Percentiles rank a stretch among this genome's conserved stretches.
phyloP scores from a whole-genome alignment of 306 rosid genomes.

The Quercus mongolica region DNA sequence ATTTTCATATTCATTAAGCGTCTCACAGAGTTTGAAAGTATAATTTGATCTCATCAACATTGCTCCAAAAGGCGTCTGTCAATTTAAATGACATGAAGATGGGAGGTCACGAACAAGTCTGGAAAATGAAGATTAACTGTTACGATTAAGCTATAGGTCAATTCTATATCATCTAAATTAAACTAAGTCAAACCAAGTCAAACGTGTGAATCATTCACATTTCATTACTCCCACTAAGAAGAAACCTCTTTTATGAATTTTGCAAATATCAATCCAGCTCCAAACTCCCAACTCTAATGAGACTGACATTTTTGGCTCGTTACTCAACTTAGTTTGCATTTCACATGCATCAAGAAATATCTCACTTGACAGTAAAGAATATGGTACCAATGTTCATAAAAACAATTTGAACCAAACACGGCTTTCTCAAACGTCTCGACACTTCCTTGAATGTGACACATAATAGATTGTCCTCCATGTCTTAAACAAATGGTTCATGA shows the following conservation, averaged over 20 bases:
- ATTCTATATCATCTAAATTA: neutral
- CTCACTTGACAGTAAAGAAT: neutral
- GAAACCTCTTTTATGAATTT: neutral
- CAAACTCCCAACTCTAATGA: neutral
- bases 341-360: no score
- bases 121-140: constrained; percentile 5
- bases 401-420: neutral
- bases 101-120: neutral
- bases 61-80: neutral
- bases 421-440: neutral
- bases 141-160: neutral
- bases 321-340: no score
- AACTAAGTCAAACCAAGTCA: neutral
- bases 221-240: neutral
- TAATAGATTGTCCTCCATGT: neutral
- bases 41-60: neutral
- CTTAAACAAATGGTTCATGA: neutral
- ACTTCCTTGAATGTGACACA: neutral
- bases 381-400: neutral
- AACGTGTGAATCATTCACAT: neutral
- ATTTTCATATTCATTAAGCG: neutral
- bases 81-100: constrained; percentile 9
- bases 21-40: neutral
- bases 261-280: neutral
- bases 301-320: neutral